Conservation (phyloP, 768 basidiomycete genomes). For the Lentinula raphanica region DNA sequence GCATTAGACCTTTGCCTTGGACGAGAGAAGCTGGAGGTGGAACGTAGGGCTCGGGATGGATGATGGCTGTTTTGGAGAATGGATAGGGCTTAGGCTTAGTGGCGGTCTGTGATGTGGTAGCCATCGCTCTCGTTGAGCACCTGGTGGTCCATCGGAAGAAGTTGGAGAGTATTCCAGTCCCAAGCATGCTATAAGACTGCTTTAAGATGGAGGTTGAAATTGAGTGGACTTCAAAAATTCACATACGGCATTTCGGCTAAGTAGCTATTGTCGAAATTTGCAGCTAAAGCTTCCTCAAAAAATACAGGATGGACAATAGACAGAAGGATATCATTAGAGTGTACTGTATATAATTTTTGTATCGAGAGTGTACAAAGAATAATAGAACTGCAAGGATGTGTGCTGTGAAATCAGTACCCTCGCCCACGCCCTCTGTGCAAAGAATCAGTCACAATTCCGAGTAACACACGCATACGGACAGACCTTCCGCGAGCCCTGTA, state of each 20-base stretch:
- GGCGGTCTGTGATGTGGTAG: slow-evolving; percentile 33
- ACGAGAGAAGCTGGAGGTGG: slow-evolving; percentile 31
- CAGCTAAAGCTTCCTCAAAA: no score
- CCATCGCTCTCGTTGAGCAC: slow-evolving; percentile 28
- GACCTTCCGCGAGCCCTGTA: slow-evolving; percentile 40
- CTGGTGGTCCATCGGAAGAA: slow-evolving; percentile 27
- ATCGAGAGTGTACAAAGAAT: not conserved
- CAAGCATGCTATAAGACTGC: no score
- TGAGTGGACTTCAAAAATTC: not conserved
- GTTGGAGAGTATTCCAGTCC: slow-evolving; percentile 29
- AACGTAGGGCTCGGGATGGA: slow-evolving; percentile 40
- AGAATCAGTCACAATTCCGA: not conserved
- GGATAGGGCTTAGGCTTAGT: slow-evolving; percentile 46
- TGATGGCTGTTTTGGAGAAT: slow-evolving; percentile 66
- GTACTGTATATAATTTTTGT: not conserved
- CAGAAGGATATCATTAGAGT: not conserved
- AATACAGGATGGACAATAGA: not conserved
- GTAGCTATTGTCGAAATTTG: no score
- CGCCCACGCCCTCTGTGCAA: slow-evolving; percentile 63
- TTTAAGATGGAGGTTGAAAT: not conserved
- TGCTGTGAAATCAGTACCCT: slow-evolving; percentile 44
- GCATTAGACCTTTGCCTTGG: slow-evolving; percentile 76
- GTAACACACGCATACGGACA: not conserved
- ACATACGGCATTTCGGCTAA: not conserved
- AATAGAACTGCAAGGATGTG: not conserved